phyloP scores from a whole-genome alignment of 805 yeast genomes.

The Myxozyma kluyveri region DNA sequence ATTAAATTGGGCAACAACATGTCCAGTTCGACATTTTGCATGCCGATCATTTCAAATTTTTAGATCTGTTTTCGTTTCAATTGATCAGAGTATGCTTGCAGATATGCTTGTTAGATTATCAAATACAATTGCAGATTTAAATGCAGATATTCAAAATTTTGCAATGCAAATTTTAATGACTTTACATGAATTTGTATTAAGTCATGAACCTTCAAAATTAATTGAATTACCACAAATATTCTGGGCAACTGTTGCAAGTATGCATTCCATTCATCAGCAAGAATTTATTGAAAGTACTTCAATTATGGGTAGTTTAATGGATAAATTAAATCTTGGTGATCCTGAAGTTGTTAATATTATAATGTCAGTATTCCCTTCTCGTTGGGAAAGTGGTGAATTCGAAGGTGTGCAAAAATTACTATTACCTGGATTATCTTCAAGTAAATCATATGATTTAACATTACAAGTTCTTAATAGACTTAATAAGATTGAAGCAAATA shows the following conservation, averaged over 20 bases:
- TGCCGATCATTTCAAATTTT: slow-evolving; percentile 94
- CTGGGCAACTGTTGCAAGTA: slow-evolving; percentile 92
- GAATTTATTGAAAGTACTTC: slow-evolving; percentile 88
- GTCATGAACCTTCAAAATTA: slow-evolving; percentile 70
- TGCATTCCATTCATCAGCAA: slow-evolving; percentile 85
- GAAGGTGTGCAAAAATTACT: slow-evolving; percentile 81
- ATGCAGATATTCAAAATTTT: slow-evolving; percentile 89
- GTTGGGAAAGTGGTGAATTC: slow-evolving; percentile 95
- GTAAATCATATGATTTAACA: slow-evolving; percentile 75
- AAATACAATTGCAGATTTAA: slow-evolving; percentile 86
- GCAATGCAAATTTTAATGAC: slow-evolving; percentile 98
- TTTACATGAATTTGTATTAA: slow-evolving; percentile 85
- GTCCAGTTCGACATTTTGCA: slow-evolving; percentile 95
- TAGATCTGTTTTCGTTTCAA: slow-evolving; percentile 72
- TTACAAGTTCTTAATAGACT: slow-evolving; percentile 70
- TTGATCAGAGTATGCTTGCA: slow-evolving; percentile 83
- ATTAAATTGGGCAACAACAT: slow-evolving; percentile 91
- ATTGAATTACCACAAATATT: slow-evolving; percentile 89
- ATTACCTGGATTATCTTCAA: slow-evolving; percentile 78
- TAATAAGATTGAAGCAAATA: slow-evolving; percentile 63
- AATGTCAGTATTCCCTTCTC: slow-evolving; percentile 83
- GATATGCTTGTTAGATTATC: slow-evolving; percentile 93
- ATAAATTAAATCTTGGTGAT: slow-evolving; percentile 81
- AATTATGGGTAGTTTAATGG: slow-evolving; percentile 73
- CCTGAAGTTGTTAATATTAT: slow-evolving; percentile 81